phyloP scores from a whole-genome alignment of 352 stramenopile genomes.

The Pythium myriotylum region DNA sequence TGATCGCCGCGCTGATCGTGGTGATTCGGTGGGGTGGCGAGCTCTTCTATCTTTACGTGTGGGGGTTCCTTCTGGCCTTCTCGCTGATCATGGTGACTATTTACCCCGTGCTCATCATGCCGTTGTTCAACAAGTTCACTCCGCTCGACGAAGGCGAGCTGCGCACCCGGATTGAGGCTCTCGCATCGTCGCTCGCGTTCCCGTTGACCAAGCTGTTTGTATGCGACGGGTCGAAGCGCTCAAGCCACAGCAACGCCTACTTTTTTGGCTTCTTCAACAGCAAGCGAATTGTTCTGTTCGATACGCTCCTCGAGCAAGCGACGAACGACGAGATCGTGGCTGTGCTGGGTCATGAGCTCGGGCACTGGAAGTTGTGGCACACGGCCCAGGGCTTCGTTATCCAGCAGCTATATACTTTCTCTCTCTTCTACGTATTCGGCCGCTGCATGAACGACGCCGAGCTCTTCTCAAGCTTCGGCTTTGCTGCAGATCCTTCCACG shows the following conservation, averaged over 20 bases:
- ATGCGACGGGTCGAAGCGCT: constrained; percentile 97
- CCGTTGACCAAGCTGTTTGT: constrained; percentile 98
- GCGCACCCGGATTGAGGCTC: constrained; percentile 91
- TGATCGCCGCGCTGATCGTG: constrained; percentile 63
- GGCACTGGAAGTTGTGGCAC: constrained; percentile 97
- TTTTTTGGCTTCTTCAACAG: constrained; percentile 96
- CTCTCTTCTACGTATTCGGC: constrained; percentile 80
- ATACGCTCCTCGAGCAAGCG: constrained; percentile 95
- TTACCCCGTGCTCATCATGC: constrained; percentile 96
- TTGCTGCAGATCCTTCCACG: constrained; percentile 33
- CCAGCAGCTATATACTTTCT: constrained; percentile 88
- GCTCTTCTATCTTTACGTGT: constrained; percentile 93
- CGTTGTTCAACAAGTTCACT: constrained; percentile 97
- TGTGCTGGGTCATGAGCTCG: constrained; percentile 96
- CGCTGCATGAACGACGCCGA: constrained; percentile 78
- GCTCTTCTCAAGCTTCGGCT: constrained; percentile 76
- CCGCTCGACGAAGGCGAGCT: constrained; percentile 87
- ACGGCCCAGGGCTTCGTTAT: constrained; percentile 94
- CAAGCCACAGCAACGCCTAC: constrained; percentile 90
- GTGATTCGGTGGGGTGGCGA: constrained; percentile 76
- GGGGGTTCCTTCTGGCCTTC: constrained; percentile 94
- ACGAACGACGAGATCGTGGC: constrained; percentile 94
- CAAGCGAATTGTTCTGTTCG: constrained; percentile 97
- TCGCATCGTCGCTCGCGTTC: constrained; percentile 92
- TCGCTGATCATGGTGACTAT: constrained; percentile 96